Evolutionary conservation across 1,284 basidiomycete species (phyloP).

Genomic region (Ceratobasidium sp.): DNA sequence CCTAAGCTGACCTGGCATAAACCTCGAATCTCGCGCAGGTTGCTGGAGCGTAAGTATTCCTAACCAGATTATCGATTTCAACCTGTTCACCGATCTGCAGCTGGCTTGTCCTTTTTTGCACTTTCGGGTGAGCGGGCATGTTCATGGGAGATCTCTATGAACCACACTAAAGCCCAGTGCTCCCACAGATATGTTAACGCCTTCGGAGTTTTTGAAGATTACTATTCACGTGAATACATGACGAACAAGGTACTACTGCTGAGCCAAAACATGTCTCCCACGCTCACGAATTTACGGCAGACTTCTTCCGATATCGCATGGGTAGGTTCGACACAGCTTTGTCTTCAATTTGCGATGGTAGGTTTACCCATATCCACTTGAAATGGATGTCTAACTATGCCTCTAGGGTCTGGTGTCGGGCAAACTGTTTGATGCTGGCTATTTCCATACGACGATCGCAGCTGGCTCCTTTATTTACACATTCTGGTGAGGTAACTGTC

Average conservation of each 20-base stretch:
- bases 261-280: not conserved
- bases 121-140: conserved; percentile 21
- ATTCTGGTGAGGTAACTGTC: conserved; percentile 9
- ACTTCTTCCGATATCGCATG: conserved; percentile 31
- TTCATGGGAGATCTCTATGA: no score
- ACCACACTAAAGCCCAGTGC: not conserved
- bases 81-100: not conserved
- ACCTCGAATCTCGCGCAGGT: not conserved
- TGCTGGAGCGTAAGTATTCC: conserved; percentile 28
- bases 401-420: conserved; percentile 27
- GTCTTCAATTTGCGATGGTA: conserved; percentile 30
- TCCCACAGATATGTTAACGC: conserved; percentile 21
- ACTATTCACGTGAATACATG: conserved; percentile 26
- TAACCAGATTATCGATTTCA: not conserved
- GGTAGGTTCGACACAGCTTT: conserved; percentile 35
- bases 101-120: conserved; percentile 33
- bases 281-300: not conserved
- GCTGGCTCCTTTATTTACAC: conserved; percentile 19
- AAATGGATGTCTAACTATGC: not conserved
- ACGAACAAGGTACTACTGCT: conserved; percentile 11
- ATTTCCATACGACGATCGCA: conserved; percentile 22
- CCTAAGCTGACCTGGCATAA: not conserved
- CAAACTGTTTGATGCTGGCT: conserved; percentile 29
- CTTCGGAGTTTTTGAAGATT: conserved; percentile 36
- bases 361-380: not conserved